Base-by-base conservation (phyloP, 2,329 filamentous ascomycete species). In the Orbilia ellipsospora region DNA sequence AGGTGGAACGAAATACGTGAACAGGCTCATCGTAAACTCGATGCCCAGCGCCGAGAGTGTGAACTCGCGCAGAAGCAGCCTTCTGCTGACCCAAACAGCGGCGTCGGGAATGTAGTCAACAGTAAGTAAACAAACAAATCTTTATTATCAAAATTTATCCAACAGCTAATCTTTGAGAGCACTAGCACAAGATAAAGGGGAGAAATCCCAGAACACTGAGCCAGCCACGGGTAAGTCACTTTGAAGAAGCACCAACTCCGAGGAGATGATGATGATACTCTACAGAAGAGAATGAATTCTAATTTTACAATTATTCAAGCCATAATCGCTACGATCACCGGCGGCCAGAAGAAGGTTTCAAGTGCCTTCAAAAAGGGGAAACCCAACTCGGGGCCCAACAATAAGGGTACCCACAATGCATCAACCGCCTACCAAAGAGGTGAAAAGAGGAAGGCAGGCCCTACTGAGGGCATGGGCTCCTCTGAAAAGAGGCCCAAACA, bases 291-390 rank as follows among this genome's bases (percentile, higher is more conserved):
- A 36, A 36, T 36, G 31, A 36, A 36, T 1, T 36, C 31, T 36
- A 10, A 36, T 10, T 7, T 36, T 7, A 36, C 31, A 7, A 36
- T 36, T 7, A 44, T 26, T 26, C 12, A 28, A 61, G 57, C 40
- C 10, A 61, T 61, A 8, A 26, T 61, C 10, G 16, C 57, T 1
- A 44, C 44, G 8, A 26, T 12, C 8, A 40, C 8, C 16, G 57
- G 44, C 13, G 57, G 57, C 44, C 57, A 61, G 26, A 28, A 50
- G 23, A 61, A 20, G 57, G 57, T 61, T 36, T 45, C 57, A 28
- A 8, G n/a, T 7, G 57, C 26, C 20, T 61, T 61, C 44, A 61
- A 61, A 13, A 18, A 61, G 16, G 42, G 42, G 15, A 61, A 61
- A 23, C 42, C 42, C n/a, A 50, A 50, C 4, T 23, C 23, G 23